phyloP scores from a whole-genome alignment of 2,329 filamentous ascomycete genomes.

The Aspergillus jensenii region DNA sequence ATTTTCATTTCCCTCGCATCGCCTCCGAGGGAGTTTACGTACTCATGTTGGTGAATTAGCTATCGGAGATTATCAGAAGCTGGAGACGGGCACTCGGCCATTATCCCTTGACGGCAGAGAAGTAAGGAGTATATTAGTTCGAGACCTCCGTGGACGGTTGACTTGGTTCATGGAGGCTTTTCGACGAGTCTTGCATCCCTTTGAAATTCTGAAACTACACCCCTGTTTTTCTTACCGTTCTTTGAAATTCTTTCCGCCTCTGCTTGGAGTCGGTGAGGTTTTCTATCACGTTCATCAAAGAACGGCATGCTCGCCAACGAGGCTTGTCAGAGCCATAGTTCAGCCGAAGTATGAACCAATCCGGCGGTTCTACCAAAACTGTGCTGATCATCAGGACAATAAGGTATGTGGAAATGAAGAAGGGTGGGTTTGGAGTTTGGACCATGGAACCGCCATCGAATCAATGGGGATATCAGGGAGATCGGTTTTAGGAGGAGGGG shows the following conservation, averaged over 20 bases:
- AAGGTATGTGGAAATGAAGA: not conserved
- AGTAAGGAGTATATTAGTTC: constrained; percentile 9
- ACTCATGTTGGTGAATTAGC: not conserved
- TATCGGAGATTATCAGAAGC: constrained; percentile 4
- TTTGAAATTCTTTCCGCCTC: not conserved
- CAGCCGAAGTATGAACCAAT: constrained; percentile 10
- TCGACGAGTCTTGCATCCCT: not conserved
- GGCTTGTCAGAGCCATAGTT: constrained; percentile 2
- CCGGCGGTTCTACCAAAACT: not conserved
- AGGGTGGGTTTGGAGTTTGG: constrained; percentile 4
- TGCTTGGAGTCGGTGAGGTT: not conserved
- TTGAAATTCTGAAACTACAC: not conserved
- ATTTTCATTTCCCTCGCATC: not conserved
- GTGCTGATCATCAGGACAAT: constrained; percentile 11
- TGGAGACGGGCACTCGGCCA: not conserved
- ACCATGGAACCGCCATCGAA: constrained; percentile 4
- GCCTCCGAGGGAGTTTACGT: not conserved
- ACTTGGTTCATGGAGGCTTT: not conserved
- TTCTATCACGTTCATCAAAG: constrained; percentile 2
- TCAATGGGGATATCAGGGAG: not conserved
- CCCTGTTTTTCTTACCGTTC: not conserved
- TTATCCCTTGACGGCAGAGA: not conserved
- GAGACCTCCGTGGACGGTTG: not conserved
- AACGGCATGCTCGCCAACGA: constrained; percentile 4
- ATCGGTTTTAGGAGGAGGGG: constrained; percentile 16